phyloP scores from a whole-genome alignment of 2,329 filamentous ascomycete genomes.

The Neopestalotiopsis clavispora region DNA sequence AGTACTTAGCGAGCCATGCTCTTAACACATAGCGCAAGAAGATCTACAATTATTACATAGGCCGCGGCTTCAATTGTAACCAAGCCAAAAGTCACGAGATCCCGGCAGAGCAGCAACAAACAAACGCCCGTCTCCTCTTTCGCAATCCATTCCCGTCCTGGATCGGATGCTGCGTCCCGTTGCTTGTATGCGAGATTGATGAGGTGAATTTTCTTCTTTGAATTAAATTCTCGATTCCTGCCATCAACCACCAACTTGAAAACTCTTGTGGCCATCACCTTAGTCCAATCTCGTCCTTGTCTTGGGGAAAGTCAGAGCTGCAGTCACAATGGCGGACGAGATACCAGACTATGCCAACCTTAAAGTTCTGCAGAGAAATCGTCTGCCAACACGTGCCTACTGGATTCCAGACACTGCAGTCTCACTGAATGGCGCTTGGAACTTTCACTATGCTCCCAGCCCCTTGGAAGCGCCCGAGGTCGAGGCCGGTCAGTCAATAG shows the following conservation, averaged over 20 bases:
- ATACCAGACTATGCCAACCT: slow-evolving; percentile 55
- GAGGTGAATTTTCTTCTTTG: not conserved
- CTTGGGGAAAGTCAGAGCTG: too few species aligned
- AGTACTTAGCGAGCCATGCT: not conserved
- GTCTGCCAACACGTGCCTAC: slow-evolving; percentile 57
- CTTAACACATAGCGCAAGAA: not conserved
- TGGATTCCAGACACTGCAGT: slow-evolving; percentile 54
- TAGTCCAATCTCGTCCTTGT: not conserved
- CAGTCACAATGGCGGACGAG: slow-evolving; percentile 12
- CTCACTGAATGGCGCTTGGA: slow-evolving; percentile 61
- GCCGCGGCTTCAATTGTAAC: not conserved
- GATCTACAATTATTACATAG: not conserved
- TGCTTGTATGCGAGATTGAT: not conserved
- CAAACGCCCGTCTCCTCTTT: not conserved
- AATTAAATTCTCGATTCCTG: not conserved
- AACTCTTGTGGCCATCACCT: not conserved
- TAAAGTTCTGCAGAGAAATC: slow-evolving; percentile 57
- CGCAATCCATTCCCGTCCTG: not conserved
- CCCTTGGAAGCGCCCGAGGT: slow-evolving; percentile 51
- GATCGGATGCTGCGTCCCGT: not conserved
- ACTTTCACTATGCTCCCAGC: slow-evolving; percentile 55
- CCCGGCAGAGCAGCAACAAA: not conserved
- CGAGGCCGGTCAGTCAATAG: not conserved
- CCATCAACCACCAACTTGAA: not conserved
- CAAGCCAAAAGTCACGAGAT: not conserved